Evolutionary conservation across 1,284 basidiomycete genomes (phyloP), one percentile per base, ranked within the genome.

Genomic region (Ceratobasidium sp.): DNA sequence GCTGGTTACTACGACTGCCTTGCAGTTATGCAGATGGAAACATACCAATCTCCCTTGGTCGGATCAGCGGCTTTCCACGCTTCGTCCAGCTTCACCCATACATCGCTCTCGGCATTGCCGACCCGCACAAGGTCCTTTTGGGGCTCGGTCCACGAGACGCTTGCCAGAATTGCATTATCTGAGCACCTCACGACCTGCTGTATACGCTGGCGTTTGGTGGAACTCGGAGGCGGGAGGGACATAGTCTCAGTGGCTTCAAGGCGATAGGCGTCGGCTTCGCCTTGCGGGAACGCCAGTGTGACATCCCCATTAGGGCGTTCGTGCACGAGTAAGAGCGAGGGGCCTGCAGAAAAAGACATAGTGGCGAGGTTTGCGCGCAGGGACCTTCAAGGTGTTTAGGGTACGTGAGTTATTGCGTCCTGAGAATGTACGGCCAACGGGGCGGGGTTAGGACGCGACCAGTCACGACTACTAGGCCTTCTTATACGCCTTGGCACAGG

Each of bases 241-340:
- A n/a, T 42, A 4, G 36, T 25, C 12, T 42, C 58, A 4, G 33
- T 42, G 5, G 36, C 23, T 18, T 42, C 44, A 2, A 40, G 30
- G 7, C 66, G 66, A 18, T 46, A 53, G 8, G 59, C 66, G 44
- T 70, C 56, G 16, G 44, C 14, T 40, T 70, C 66, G 1, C 30
- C 40, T 8, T 59, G 66, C 1, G 66, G 42, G 25, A 51, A 46
- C 46, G 28, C 23, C 21, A 70, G 54, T 9, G 53, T 44, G 44
- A 70, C 59, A 46, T 70, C 66, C 18, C 66, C 66, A 38, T 70
- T 59, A 16, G 66, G 42, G 23, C 54, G 66, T 28, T 70, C 66
- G 66, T 59, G 54, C 30, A 70, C 30, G 14, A 46, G n/a, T 23
- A 70, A 54, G 28, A 46, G 33, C 46, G 44, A 64, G 28, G 46